Evolutionary conservation across 495 filamentous ascomycete genomes (phyloP).

Genomic region (Pyrenula massariospora): DNA sequence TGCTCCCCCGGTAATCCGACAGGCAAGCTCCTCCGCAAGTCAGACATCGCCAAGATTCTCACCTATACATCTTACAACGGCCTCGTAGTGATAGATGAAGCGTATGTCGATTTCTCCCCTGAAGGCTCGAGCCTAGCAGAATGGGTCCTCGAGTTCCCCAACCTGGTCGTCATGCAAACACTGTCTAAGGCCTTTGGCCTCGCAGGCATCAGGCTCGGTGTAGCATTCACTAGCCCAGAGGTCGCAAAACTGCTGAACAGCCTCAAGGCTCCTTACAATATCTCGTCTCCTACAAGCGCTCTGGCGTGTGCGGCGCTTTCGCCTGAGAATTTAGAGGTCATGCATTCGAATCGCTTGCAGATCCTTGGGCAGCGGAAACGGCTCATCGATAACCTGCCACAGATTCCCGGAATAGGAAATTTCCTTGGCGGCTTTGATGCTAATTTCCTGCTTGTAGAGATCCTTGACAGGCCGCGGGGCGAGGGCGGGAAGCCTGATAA

Average conservation of each 20-base stretch:
- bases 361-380: slow-evolving; percentile 69
- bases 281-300: slow-evolving; percentile 74
- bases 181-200: slow-evolving; percentile 92
- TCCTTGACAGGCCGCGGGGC: slow-evolving; percentile 50
- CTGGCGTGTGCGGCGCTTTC: slow-evolving; percentile 64
- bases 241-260: slow-evolving; percentile 69
- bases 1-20: slow-evolving; percentile 96
- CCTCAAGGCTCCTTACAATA: slow-evolving; percentile 92
- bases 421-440: slow-evolving; percentile 69
- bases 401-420: slow-evolving; percentile 65
- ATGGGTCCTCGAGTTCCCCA: slow-evolving; percentile 89
- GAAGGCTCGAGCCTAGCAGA: slow-evolving; percentile 75
- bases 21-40: slow-evolving; percentile 60
- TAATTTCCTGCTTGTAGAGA: slow-evolving; percentile 86
- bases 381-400: slow-evolving; percentile 59
- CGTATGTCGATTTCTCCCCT: slow-evolving; percentile 89
- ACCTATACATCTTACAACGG: slow-evolving; percentile 93
- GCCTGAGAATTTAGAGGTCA: slow-evolving; percentile 50
- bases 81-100: slow-evolving; percentile 85
- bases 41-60: slow-evolving; percentile 61
- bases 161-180: slow-evolving; percentile 96
- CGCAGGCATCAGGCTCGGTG: slow-evolving; percentile 75
- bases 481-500: slow-evolving; percentile 65
- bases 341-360: slow-evolving; percentile 52
- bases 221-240: slow-evolving; percentile 57